Evolutionary conservation across 352 stramenopile genomes (phyloP).

Genomic region (Phytopythium kandeliae): DNA sequence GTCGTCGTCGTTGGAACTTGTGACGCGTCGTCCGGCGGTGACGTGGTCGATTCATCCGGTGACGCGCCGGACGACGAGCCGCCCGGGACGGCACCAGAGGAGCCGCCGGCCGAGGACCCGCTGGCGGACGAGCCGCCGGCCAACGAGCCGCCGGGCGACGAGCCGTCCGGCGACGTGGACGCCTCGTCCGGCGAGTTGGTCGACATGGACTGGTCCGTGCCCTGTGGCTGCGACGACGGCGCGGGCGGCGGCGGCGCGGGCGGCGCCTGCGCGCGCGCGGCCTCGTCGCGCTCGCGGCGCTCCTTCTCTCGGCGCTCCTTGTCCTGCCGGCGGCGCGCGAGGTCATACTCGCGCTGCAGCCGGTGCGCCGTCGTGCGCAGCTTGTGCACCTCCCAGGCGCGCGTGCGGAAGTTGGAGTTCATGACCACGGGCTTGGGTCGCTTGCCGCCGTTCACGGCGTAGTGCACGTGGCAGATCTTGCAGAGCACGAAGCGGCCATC

Average conservation of each 20-base stretch:
- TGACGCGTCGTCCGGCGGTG: constrained; percentile 7
- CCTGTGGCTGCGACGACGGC: no score
- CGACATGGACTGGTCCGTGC: no score
- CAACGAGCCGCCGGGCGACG: no score
- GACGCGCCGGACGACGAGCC: no score
- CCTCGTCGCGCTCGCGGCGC: not conserved
- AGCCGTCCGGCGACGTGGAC: no score
- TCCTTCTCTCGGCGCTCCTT: constrained; percentile 13
- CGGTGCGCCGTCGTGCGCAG: constrained; percentile 76
- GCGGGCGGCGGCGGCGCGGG: not conserved
- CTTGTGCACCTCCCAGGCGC: constrained; percentile 80
- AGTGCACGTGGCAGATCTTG: constrained; percentile 80
- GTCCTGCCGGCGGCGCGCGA: constrained; percentile 18
- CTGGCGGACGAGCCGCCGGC: no score
- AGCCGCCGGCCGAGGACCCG: no score
- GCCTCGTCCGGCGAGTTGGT: not conserved
- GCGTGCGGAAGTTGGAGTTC: constrained; percentile 77
- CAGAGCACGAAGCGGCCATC: constrained; percentile 74
- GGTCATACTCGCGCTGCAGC: constrained; percentile 56
- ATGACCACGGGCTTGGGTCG: constrained; percentile 79
- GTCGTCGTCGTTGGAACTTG: constrained; percentile 7
- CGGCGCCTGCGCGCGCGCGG: not conserved
- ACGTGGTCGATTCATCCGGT: no score
- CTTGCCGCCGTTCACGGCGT: constrained; percentile 75
- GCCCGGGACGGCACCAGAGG: no score